Conservation (phyloP, 2,329 filamentous ascomycete species). For the Trichoderma sp. region DNA sequence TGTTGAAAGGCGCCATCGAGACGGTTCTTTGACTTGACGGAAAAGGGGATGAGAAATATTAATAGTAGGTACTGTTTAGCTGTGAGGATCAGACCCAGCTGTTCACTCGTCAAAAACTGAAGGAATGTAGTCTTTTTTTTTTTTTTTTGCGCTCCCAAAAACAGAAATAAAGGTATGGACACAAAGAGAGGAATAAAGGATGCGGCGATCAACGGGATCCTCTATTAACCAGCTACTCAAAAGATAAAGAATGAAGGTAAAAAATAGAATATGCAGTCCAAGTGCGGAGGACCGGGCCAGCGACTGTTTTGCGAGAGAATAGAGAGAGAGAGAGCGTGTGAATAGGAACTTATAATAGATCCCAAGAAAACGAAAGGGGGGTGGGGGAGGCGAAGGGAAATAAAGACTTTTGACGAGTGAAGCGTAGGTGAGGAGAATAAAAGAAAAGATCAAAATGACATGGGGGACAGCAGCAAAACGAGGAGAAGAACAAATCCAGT, state of each 20-base stretch:
- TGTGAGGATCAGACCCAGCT: slow-evolving; percentile 23
- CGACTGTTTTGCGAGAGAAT: slow-evolving; percentile 23
- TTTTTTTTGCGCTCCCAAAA: slow-evolving; percentile 27
- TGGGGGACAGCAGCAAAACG: slow-evolving; percentile 21
- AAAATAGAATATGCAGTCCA: slow-evolving; percentile 24
- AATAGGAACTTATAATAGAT: slow-evolving; percentile 1
- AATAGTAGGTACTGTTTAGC: neutral
- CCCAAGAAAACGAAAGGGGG: slow-evolving; percentile 23
- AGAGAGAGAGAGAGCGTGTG: neutral
- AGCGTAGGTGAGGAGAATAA: slow-evolving; percentile 27
- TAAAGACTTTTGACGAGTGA: slow-evolving; percentile 23
- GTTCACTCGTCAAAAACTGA: slow-evolving; percentile 8
- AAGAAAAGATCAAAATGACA: slow-evolving; percentile 29
- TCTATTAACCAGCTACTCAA: slow-evolving; percentile 32
- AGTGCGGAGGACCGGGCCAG: slow-evolving; percentile 23
- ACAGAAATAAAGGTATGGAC: slow-evolving; percentile 28
- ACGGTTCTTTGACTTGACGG: neutral
- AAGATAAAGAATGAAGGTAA: slow-evolving; percentile 27
- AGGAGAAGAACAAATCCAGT: slow-evolving; percentile 21
- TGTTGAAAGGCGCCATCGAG: slow-evolving; percentile 33
- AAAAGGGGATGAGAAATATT: neutral
- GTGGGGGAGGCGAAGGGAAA: neutral
- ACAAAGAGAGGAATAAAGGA: slow-evolving; percentile 29
- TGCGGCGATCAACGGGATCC: slow-evolving; percentile 38
- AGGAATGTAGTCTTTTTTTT: neutral